Evolutionary conservation across 129 eudicot species (phyloP), one percentile per base, ranked within the genome.

Genomic region (Mikania micrantha): DNA sequence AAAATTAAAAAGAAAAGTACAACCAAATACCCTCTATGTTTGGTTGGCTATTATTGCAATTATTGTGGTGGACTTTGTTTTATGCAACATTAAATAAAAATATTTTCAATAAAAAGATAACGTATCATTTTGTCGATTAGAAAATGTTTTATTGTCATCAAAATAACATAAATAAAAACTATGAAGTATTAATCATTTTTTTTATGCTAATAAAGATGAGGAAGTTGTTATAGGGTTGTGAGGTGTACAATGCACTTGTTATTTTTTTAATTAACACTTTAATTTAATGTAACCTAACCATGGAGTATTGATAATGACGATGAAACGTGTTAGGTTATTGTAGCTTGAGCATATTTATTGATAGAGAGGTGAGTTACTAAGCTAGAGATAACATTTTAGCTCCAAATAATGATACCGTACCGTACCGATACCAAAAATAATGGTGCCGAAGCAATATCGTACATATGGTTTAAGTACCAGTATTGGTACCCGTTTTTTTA

Each of bases 311-410:
- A 60, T 60, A 45, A 32, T 21, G 22, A 5, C 48, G 13, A 7
- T 8, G 17, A 45, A 31, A 60, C 69, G 76, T 71, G 76, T 71
- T 60, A 8, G 76, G 69, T 71, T 59, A 19, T 71, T 15, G 27
- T 44, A 35, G 68, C 68, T 71, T 29, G 66, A 28, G 12, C 31
- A 22, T 16, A 5, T 71, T 71, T 41, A 20, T n/a, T n/a, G n/a
- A n/a, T n/a, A n/a, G n/a, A n/a, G n/a, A n/a, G n/a, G n/a, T n/a
- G n/a, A n/a, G n/a, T n/a, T n/a, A n/a, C n/a, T n/a, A n/a, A n/a
- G n/a, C n/a, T n/a, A n/a, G n/a, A n/a, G n/a, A n/a, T n/a, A n/a
- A n/a, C n/a, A n/a, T n/a, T n/a, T n/a, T n/a, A n/a, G n/a, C n/a
- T n/a, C n/a, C n/a, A n/a, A n/a, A n/a, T n/a, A n/a, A n/a, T n/a